phyloP scores from a whole-genome alignment of 192 early-diverging fungal genomes.

The Coemansia sp. region DNA sequence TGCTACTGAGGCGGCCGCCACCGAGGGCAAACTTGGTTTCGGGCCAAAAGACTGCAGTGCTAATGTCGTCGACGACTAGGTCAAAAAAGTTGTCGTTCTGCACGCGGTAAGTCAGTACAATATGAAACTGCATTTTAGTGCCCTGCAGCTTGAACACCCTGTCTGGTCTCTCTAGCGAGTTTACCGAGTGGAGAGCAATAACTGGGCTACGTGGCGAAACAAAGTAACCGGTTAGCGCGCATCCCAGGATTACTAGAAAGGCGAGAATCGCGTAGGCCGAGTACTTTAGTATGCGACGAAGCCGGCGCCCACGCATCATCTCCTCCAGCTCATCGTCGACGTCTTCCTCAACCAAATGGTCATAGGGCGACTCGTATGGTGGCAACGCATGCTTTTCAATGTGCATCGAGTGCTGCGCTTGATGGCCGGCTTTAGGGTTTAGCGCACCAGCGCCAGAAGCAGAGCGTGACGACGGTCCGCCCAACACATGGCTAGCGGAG shows the following conservation, averaged over 20 bases:
- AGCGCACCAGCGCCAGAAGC: slow-evolving; percentile 7
- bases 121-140: slow-evolving; percentile 53
- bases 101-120: slow-evolving; percentile 49
- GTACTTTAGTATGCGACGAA: slow-evolving; percentile 36
- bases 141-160: slow-evolving; percentile 51
- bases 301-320: slow-evolving; percentile 34
- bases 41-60: slow-evolving; percentile 54
- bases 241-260: slow-evolving; percentile 23
- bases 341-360: slow-evolving; percentile 21
- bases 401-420: slow-evolving; percentile 12
- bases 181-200: slow-evolving; percentile 36
- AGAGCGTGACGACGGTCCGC: slow-evolving; percentile 19
- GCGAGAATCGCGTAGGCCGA: slow-evolving; percentile 21
- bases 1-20: slow-evolving; percentile 47
- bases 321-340: slow-evolving; percentile 44
- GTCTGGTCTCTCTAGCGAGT: slow-evolving; percentile 30
- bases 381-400: slow-evolving; percentile 42
- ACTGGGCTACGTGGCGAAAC: slow-evolving; percentile 35
- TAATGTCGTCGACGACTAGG: slow-evolving; percentile 47
- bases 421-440: slow-evolving; percentile 15
- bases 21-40: slow-evolving; percentile 58
- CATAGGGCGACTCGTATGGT: slow-evolving; percentile 29
- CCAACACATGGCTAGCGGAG: slow-evolving; percentile 20
- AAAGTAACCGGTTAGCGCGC: slow-evolving; percentile 42
- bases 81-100: slow-evolving; percentile 57